Evolutionary conservation across 371 early-diverging fungal species (phyloP), one percentile per base, ranked within the genome.

Genomic region (Mortierella sp.): DNA sequence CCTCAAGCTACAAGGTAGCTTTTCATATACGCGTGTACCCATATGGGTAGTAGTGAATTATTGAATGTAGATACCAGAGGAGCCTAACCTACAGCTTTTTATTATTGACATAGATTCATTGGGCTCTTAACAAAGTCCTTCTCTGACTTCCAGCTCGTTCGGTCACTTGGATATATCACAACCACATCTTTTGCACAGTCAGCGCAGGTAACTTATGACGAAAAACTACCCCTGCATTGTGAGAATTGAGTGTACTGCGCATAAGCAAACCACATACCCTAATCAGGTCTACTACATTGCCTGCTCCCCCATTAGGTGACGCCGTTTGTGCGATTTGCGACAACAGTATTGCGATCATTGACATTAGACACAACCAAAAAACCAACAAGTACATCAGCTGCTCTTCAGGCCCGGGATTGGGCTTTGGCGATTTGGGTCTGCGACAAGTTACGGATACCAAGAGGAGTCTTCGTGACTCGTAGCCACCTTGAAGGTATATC

Each of bases 371-470:
- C 21, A 9, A 42, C 38, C 42, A 24, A 7, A 19, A 21, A 19
- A 13, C 31, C 55, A 21, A 28, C 42, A 38, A 24, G 42, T 16
- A 26, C 26, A n/a, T n/a, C n/a, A n/a, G n/a, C 74, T 1, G 45
- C n/a, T 24, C 70, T 28, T 19, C 34, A 11, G 7, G 31, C n/a
- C 16, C 77, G 72, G 26, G 82, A 86, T 48, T 86, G 87, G 87
- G 38, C 71, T 6, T 60, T 82, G 28, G 71, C 75, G n/a, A 55
- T 80, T 7, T 86, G 82, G 80, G 24, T 80, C 10, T 82, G 87
- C 42, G 72, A 82, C 50, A 82, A 80, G 47, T 76, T 86, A n/a
- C 77, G 80, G 58, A 80, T 86, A 47, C 87, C 87, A 9, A 44
- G 31, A 9, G 73, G 31, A 4, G 73, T 80, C 28, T 86, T 86